Percentiles rank a stretch among this genome's conserved stretches.
These are phyloP conservation scores for Capsella rubella DNA, from an alignment of 441 rosid genomes.

Conservation along the genomic window DNA sequence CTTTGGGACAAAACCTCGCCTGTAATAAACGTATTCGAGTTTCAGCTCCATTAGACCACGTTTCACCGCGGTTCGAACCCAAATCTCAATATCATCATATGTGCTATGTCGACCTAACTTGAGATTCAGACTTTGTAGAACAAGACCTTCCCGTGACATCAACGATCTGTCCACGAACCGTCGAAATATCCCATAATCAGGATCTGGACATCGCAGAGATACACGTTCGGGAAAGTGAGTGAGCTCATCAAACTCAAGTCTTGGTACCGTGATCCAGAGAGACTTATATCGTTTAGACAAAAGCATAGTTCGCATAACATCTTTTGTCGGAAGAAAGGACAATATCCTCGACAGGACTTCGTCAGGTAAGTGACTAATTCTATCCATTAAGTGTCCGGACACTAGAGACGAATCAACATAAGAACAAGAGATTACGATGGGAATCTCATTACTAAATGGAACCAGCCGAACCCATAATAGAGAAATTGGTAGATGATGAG, in stretches of 20 bases:
- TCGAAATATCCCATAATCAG: neutral
- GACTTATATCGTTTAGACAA: conserved; percentile 26
- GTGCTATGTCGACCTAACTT: neutral
- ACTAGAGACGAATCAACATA: neutral
- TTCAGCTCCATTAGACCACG: conserved; percentile 27
- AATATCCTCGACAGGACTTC: conserved; percentile 10
- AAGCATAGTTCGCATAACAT: conserved; percentile 19
- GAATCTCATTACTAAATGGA: neutral
- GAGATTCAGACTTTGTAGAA: conserved; percentile 17
- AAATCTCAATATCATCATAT: conserved; percentile 11
- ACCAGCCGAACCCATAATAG: too few relatives aligned
- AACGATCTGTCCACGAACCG: conserved; percentile 26
- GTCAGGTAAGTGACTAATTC: conserved; percentile 28
- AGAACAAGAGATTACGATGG: neutral
- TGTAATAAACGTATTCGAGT: neutral
- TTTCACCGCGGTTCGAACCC: conserved; percentile 29
- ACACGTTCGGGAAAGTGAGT: neutral
- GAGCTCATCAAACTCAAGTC: conserved; percentile 25
- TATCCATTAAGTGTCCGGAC: neutral
- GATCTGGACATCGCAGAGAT: neutral
- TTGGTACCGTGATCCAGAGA: conserved; percentile 22
- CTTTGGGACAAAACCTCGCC: neutral
- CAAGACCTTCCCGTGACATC: conserved; percentile 25
- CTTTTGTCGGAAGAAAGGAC: conserved; percentile 11
- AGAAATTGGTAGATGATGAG: too few relatives aligned